Base-by-base conservation (phyloP, 345 rosid genomes). In the Diplotaxis tenuifolia region DNA sequence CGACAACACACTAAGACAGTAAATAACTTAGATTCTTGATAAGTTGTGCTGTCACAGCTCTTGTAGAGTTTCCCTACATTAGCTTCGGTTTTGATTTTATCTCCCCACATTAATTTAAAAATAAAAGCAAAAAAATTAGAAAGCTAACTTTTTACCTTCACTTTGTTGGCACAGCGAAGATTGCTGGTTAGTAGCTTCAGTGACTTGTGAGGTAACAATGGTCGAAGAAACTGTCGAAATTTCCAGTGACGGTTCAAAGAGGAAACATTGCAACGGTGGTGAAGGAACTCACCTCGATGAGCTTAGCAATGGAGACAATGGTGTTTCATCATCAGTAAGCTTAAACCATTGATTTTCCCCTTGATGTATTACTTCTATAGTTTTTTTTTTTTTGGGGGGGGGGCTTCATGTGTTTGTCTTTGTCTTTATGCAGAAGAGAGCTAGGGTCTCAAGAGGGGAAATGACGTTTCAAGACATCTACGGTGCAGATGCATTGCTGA, bases 381-480 rank as follows among this genome's bases (percentile, higher is more conserved):
- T 34, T 47, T 1, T 32, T 32, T 32, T 32, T 7, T 32, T 2
- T 32, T 32, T 8, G 11, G 42, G 4, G n/a, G n/a, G n/a, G 28
- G 3, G 18, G 64, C 20, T 29, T 29, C 2, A 49, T 74, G 42
- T 47, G 53, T 29, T 21, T 47, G 54, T 47, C 1, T 15, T 15
- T 64, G 47, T 53, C 63, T 7, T 45, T 58, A 27, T 68, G 70
- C 85, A 88, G 87, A 85, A 81, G 50, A 80, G 79, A 76, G 82
- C 75, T 53, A 83, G 82, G 70, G 63, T 73, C 53, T 85, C 77
- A 15, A 84, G 81, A 77, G 94, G 58, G 11, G 58, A 92, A 54
- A 79, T 86, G 85, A 91, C 92, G 52, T 81, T 88, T 62, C 83
- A 86, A 75, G 97, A 92, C 72, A 80, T 92, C 72, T 87, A 85